A percentile compares a stretch with the other conserved stretches of the same genome.
Evolutionary conservation across 495 filamentous ascomycete species (phyloP).

Genomic region (Aspergillus affinis): DNA sequence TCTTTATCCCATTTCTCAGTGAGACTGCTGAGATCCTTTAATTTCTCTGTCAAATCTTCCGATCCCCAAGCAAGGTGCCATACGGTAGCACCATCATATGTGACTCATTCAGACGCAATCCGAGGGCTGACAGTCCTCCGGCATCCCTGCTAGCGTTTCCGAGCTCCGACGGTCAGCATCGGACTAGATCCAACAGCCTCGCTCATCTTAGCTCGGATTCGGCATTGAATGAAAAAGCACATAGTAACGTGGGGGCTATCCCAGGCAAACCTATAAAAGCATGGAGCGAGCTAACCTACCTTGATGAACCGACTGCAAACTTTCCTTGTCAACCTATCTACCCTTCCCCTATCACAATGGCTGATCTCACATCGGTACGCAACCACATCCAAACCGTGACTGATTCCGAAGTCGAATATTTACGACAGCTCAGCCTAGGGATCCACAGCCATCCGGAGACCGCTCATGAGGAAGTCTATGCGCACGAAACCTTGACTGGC

Average conservation of each 20-base stretch:
- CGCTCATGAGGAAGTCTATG: constrained; percentile 13
- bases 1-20: too few species aligned
- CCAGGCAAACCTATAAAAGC: neutral
- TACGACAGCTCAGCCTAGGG: neutral
- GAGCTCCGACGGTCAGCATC: neutral
- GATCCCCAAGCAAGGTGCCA: too few species aligned
- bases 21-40: too few species aligned
- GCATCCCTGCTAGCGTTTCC: neutral
- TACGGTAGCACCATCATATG: too few species aligned
- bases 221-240: neutral
- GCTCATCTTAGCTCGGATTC: neutral
- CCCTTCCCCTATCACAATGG: neutral
- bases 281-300: too few species aligned
- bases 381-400: neutral
- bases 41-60: too few species aligned
- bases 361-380: neutral
- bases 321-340: neutral
- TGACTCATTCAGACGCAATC: too few species aligned
- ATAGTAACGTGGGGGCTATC: neutral
- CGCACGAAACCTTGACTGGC: constrained; percentile 11
- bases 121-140: too few species aligned
- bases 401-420: neutral
- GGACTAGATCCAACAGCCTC: neutral
- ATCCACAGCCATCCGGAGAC: constrained; percentile 12
- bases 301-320: neutral